Evolutionary conservation across 1,284 basidiomycete genomes (phyloP), one percentile per base, ranked within the genome.

Genomic region (Amylostereum chailletii): DNA sequence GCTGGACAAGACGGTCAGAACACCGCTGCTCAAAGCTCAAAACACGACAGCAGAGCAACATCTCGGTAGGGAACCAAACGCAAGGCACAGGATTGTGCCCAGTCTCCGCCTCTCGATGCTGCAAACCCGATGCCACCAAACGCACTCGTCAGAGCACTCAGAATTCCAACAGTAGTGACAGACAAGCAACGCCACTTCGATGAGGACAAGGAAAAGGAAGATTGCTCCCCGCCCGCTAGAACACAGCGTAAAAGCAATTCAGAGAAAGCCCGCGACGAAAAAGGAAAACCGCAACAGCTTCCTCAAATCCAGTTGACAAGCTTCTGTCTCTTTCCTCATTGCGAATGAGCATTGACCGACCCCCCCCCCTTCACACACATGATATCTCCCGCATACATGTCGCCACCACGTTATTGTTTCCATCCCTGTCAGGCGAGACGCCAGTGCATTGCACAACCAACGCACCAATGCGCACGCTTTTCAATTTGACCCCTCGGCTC

Each of bases 231-330:
- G 61, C 61, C 26, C 58, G 60, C 42, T 48, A 53, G 32, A 58
- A 56, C 41, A 51, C 57, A 43, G 59, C 19, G 19, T 1, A 19
- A 60, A 63, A 49, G 62, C 60, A 29, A 58, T 62, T 10, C 58
- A 54, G 26, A 89, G 83, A 67, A 90, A 86, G 62, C 86, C 86
- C 36, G 92, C 95, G 73, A 96, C 93, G 0, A 94, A 96, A 62
- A 94, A 96, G 66, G 94, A 96, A 63, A 96, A 96, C 69, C 76
- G 94, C 41, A 83, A 81, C 66, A 97, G 95, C 68, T 96, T 96
- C 67, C 69, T 97, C 51, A 94, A 96, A 66, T 77, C 94, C 53
- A 97, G 96, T 64, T 75, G 94, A 60, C 94, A 96, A 76, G 93
- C 93, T 94, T 55, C 49, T 71, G 63, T 1, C 30, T 34, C 44